Conservation (phyloP, 2,329 filamentous ascomycete genomes). For the Cordyceps militaris region DNA sequence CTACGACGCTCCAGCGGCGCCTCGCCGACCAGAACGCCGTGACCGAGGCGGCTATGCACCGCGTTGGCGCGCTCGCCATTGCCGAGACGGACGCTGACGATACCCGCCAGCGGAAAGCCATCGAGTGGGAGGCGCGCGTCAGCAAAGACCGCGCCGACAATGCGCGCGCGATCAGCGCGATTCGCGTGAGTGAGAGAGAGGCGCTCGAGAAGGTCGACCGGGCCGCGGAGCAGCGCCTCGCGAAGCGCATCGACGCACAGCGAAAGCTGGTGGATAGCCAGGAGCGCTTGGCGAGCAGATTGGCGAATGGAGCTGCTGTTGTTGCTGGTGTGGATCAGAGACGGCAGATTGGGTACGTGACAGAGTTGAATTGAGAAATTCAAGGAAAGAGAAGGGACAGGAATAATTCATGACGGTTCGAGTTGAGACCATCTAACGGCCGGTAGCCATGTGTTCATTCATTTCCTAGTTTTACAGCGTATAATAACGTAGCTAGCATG, state of each 20-base stretch:
- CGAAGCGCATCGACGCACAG: slow-evolving; percentile 42
- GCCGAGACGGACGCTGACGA: slow-evolving; percentile 41
- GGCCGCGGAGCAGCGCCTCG: slow-evolving; percentile 38
- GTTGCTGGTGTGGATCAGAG: slow-evolving; percentile 22
- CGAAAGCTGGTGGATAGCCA: slow-evolving; percentile 44
- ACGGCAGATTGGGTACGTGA: slow-evolving; percentile 50
- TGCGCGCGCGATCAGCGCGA: slow-evolving; percentile 41
- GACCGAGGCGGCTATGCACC: slow-evolving; percentile 38
- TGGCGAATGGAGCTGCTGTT: slow-evolving; percentile 33
- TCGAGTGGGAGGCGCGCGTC: slow-evolving; percentile 43
- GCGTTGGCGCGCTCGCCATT: slow-evolving; percentile 38
- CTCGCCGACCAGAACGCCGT: slow-evolving; percentile 42
- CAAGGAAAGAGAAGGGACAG: not conserved
- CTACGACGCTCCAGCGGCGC: slow-evolving; percentile 25
- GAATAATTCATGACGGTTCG: not conserved
- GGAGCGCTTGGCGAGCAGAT: slow-evolving; percentile 32
- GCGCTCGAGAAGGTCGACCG: slow-evolving; percentile 43
- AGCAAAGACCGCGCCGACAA: slow-evolving; percentile 40
- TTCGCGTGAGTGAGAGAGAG: slow-evolving; percentile 44
- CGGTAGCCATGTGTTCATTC: not conserved
- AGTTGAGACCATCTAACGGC: not conserved
- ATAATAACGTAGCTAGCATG: not conserved
- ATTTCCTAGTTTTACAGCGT: not conserved
- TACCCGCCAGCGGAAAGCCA: slow-evolving; percentile 33
- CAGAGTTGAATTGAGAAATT: slow-evolving; percentile 38